phyloP scores from a whole-genome alignment of 495 filamentous ascomycete genomes.

The Penicillium subrubescens region DNA sequence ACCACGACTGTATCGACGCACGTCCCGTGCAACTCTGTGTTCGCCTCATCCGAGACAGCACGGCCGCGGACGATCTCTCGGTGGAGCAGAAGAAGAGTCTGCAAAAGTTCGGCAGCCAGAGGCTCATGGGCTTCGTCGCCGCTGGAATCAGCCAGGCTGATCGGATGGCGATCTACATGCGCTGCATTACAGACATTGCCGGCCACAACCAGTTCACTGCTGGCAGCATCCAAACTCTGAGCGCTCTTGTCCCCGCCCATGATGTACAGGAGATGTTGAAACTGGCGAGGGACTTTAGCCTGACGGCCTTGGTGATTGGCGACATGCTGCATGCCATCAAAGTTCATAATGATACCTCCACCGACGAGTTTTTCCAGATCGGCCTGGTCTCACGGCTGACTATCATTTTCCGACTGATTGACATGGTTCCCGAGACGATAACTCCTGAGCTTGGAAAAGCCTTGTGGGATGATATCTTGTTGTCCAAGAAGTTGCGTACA shows the following conservation, averaged over 20 bases:
- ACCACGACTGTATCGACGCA: conserved; percentile 32
- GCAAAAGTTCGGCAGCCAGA: conserved; percentile 60
- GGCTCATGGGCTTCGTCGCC: conserved; percentile 54
- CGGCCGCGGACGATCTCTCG: conserved; percentile 38
- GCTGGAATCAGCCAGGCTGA: conserved; percentile 51
- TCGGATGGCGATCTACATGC: conserved; percentile 56
- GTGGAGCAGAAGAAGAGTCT: conserved; percentile 43
- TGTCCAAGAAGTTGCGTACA: conserved; percentile 54
- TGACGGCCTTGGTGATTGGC: conserved; percentile 52
- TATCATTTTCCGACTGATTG: conserved; percentile 59
- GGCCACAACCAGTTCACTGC: conserved; percentile 55
- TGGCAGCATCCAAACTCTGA: conserved; percentile 74
- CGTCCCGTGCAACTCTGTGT: conserved; percentile 57
- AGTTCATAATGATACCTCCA: conserved; percentile 37
- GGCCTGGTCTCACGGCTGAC: conserved; percentile 56
- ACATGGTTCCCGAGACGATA: conserved; percentile 60
- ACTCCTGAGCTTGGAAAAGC: conserved; percentile 58
- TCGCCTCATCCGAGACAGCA: conserved; percentile 68
- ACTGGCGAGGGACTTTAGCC: conserved; percentile 54
- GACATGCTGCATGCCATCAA: conserved; percentile 54
- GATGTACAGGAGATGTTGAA: conserved; percentile 51
- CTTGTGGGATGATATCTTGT: conserved; percentile 70
- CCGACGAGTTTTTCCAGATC: conserved; percentile 37
- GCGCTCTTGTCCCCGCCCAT: conserved; percentile 53
- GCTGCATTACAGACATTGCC: conserved; percentile 61